Evolutionary conservation across 176 grass and related monocot genomes (phyloP).

Genomic region (Puya raimondii): DNA sequence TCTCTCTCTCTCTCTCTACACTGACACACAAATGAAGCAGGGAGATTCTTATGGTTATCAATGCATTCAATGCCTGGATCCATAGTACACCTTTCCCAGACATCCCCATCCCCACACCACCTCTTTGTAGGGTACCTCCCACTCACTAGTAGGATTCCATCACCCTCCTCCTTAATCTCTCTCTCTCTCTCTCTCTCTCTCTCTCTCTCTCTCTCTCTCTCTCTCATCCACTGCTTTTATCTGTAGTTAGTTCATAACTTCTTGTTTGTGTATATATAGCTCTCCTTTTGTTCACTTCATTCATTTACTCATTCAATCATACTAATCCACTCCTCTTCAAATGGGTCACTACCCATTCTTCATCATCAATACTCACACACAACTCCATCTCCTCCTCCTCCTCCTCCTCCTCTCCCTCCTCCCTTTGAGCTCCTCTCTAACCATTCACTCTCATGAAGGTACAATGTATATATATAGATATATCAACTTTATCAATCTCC

Average conservation of each 20-base stretch:
- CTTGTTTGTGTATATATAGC: not conserved
- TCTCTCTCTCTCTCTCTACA: conserved; percentile 9
- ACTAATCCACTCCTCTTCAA: not conserved
- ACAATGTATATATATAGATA: not conserved
- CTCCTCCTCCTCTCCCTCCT: conserved; percentile 18
- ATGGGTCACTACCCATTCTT: conserved; percentile 18
- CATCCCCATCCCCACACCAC: not conserved
- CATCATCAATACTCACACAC: conserved; percentile 8
- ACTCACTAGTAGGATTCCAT: not conserved
- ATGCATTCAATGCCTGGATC: conserved; percentile 46
- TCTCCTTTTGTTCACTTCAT: not conserved
- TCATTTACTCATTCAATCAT: conserved; percentile 31
- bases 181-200: not conserved
- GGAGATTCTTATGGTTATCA: conserved; percentile 33
- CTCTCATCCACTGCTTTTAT: conserved; percentile 10
- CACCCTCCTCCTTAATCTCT: not conserved
- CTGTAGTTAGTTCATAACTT: too few species aligned
- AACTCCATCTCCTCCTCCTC: conserved; percentile 11
- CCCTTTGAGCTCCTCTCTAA: conserved; percentile 21
- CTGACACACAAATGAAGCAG: conserved; percentile 13
- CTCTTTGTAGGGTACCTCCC: conserved; percentile 14
- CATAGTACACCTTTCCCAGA: conserved; percentile 18
- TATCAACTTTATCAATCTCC: not conserved
- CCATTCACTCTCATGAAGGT: conserved; percentile 25
- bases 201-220: conserved; percentile 4